Conservation (phyloP, 2,329 filamentous ascomycete genomes). For the Fusarium concolor region DNA sequence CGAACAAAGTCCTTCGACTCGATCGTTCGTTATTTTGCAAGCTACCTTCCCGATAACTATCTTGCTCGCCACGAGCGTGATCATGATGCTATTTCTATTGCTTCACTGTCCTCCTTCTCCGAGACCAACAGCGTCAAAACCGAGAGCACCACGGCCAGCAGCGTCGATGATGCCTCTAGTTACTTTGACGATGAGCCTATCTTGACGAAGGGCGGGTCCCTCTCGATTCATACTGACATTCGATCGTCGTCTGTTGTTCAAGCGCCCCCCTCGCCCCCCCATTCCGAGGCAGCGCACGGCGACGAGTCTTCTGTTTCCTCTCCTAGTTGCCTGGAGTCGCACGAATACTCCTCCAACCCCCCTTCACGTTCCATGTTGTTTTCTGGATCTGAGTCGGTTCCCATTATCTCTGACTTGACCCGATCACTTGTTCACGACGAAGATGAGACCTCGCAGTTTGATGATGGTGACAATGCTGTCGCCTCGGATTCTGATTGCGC, state of each 20-base stretch:
- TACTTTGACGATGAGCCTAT: conserved; percentile 59
- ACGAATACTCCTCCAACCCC: conserved; percentile 52
- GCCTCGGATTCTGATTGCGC: conserved; percentile 61
- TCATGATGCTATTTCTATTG: conserved; percentile 44
- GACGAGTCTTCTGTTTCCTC: conserved; percentile 45
- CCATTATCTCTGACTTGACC: conserved; percentile 49
- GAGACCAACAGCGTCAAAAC: conserved; percentile 54
- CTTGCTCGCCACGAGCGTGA: conserved; percentile 56
- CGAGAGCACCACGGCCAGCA: conserved; percentile 55
- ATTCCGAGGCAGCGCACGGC: conserved; percentile 53
- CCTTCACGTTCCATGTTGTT: conserved; percentile 64
- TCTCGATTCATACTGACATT: conserved; percentile 44
- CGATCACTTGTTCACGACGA: conserved; percentile 52
- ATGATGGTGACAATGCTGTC: conserved; percentile 57
- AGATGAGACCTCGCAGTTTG: conserved; percentile 59
- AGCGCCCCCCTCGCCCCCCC: conserved; percentile 55
- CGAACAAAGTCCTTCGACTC: conserved; percentile 69
- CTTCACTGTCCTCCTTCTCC: conserved; percentile 53
- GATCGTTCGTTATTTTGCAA: conserved; percentile 69
- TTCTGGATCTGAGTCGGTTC: conserved; percentile 62
- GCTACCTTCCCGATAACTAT: conserved; percentile 66
- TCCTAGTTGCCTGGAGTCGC: conserved; percentile 50
- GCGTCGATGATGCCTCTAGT: conserved; percentile 53
- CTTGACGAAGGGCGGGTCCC: conserved; percentile 59
- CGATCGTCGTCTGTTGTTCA: conserved; percentile 36